Evolutionary conservation across 148 eudicot genomes (phyloP).

Genomic region (Fagopyrum esculentum): DNA sequence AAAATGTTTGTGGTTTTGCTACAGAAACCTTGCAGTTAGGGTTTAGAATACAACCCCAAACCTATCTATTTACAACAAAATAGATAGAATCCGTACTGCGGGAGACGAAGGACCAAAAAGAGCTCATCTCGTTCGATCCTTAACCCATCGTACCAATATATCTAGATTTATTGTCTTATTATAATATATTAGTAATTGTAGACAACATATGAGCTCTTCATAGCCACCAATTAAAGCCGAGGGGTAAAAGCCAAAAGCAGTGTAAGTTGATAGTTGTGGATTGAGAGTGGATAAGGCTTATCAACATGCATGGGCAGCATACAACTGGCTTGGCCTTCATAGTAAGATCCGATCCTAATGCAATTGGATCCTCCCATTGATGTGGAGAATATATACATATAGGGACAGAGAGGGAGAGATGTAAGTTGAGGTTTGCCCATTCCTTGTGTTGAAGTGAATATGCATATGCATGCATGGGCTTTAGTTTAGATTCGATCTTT

Average conservation of each 20-base stretch:
- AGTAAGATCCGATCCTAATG: neutral
- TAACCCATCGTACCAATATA: no score
- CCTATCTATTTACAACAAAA: no score
- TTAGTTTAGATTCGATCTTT: neutral
- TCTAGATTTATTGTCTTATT: no score
- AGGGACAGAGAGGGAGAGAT: neutral
- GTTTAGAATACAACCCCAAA: no score
- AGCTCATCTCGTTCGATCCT: no score
- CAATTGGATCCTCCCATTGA: neutral
- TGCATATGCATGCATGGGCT: neutral
- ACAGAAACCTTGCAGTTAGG: no score
- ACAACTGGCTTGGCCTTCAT: neutral
- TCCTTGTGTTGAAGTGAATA: neutral
- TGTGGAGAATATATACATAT: neutral
- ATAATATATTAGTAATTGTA: no score
- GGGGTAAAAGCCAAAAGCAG: neutral
- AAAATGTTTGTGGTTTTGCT: no score
- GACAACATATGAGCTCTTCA: no score
- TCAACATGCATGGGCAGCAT: neutral
- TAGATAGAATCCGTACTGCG: no score
- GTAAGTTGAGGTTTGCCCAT: neutral
- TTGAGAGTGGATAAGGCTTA: constrained; percentile 4
- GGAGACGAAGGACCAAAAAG: no score
- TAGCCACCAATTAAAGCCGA: no score
- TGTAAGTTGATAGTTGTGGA: neutral